These are phyloP conservation scores for Nasturtium officinale DNA, from an alignment of 345 rosid genomes.

Conservation along the genomic window DNA sequence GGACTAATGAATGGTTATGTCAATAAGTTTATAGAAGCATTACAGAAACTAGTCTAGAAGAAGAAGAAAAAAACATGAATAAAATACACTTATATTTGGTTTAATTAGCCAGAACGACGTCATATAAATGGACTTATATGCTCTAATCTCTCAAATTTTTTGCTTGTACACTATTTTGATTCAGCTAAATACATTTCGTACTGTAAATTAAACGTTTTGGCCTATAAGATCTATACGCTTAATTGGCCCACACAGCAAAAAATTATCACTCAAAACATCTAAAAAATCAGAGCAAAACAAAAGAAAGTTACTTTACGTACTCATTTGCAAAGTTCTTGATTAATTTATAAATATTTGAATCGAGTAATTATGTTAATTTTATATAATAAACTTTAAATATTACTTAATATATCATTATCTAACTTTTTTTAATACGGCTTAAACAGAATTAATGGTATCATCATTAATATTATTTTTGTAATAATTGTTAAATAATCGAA, in stretches of 20 bases:
- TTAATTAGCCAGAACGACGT: not conserved
- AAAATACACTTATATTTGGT: conserved; percentile 1
- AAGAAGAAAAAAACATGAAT: not conserved
- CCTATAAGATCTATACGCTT: not conserved
- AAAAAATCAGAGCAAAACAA: not conserved
- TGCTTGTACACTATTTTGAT: not conserved
- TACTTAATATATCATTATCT: no score
- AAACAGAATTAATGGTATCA: no score
- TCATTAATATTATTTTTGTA: no score
- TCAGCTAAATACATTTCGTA: not conserved
- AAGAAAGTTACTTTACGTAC: no score
- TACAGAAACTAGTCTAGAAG: conserved; percentile 16
- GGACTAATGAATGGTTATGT: conserved; percentile 46
- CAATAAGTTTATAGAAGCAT: conserved; percentile 41
- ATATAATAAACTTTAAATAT: no score
- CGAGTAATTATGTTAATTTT: no score
- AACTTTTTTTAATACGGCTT: no score
- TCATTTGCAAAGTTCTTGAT: no score
- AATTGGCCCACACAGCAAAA: not conserved
- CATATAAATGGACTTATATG: not conserved
- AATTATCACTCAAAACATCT: not conserved
- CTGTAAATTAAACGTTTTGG: no score
- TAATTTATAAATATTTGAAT: no score
- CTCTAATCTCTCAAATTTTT: not conserved
- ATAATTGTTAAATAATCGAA: no score